Percentiles rank a stretch among this genome's conserved stretches.
phyloP scores from a whole-genome alignment of 163 green algal species.

The Scenedesmus sp. region DNA sequence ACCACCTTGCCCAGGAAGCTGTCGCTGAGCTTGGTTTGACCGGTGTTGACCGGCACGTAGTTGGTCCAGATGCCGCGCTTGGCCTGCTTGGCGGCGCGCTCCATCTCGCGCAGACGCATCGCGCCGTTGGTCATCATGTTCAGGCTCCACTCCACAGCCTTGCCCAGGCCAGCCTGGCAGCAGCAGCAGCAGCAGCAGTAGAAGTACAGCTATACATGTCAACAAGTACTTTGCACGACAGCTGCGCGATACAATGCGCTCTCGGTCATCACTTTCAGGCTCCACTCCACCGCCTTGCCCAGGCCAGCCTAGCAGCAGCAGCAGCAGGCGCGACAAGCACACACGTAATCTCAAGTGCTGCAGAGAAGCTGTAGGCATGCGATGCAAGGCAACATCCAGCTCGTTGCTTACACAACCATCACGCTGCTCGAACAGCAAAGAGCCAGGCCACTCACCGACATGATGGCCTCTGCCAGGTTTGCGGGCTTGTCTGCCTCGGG shows the following conservation, averaged over 20 bases:
- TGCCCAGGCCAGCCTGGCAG: conserved; percentile 24
- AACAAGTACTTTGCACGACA: not conserved
- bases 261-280: conserved; percentile 40
- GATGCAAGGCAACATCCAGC: too few species aligned
- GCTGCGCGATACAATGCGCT: too few species aligned
- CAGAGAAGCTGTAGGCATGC: not conserved
- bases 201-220: not conserved
- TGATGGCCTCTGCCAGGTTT: conserved; percentile 73
- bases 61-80: conserved; percentile 84
- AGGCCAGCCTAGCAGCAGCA: not conserved
- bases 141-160: conserved; percentile 88
- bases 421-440: too few species aligned
- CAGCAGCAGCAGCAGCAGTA: not conserved
- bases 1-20: conserved; percentile 76
- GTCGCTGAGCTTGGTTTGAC: conserved; percentile 68
- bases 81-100: conserved; percentile 85
- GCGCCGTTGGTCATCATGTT: conserved; percentile 82
- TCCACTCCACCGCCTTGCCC: conserved; percentile 85
- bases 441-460: conserved; percentile 44
- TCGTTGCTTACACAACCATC: too few species aligned
- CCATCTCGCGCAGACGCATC: conserved; percentile 83
- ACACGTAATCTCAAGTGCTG: conserved; percentile 52
- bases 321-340: not conserved
- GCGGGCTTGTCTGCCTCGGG: conserved; percentile 50
- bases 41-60: conserved; percentile 80